phyloP scores from a whole-genome alignment of 805 yeast genomes.

The Saccharomycopsis lassenensis region DNA sequence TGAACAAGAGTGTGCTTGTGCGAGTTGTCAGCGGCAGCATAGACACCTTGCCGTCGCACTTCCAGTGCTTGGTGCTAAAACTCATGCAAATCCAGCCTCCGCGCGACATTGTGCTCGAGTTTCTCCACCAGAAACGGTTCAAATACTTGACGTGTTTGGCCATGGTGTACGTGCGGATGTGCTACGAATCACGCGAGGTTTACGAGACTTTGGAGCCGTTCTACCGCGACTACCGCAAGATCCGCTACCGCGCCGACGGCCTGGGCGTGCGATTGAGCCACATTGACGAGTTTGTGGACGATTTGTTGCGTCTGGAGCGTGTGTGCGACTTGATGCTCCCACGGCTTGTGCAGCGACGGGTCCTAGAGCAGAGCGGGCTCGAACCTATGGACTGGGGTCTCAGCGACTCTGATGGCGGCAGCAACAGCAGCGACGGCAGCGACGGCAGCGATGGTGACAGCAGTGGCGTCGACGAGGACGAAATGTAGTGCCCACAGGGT shows the following conservation, averaged over 20 bases:
- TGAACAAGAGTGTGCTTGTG: conserved; percentile 35
- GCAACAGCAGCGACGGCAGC: conserved; percentile 24
- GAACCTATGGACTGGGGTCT: conserved; percentile 21
- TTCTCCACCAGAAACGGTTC: conserved; percentile 55
- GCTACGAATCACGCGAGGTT: conserved; percentile 33
- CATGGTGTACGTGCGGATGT: conserved; percentile 46
- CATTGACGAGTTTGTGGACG: conserved; percentile 71
- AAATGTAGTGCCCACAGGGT: no score
- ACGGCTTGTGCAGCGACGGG: conserved; percentile 28
- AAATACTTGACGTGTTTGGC: conserved; percentile 66
- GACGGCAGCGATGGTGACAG: conserved; percentile 21
- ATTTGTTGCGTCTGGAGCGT: conserved; percentile 41
- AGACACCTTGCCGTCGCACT: conserved; percentile 50
- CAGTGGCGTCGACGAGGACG: conserved; percentile 20
- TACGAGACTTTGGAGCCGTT: conserved; percentile 43
- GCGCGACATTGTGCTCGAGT: conserved; percentile 41
- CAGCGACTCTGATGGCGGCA: conserved; percentile 24
- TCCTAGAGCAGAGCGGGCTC: conserved; percentile 15
- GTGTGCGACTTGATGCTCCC: conserved; percentile 72
- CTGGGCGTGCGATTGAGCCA: conserved; percentile 33
- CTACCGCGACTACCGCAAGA: conserved; percentile 56
- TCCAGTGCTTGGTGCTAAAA: conserved; percentile 67
- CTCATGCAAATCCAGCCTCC: conserved; percentile 68
- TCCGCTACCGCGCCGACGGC: conserved; percentile 31
- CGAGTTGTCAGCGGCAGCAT: conserved; percentile 50